A percentile compares a stretch with the other conserved stretches of the same genome.
phyloP scores from a whole-genome alignment of 2,329 filamentous ascomycete genomes.

The Microdochium bolleyi region DNA sequence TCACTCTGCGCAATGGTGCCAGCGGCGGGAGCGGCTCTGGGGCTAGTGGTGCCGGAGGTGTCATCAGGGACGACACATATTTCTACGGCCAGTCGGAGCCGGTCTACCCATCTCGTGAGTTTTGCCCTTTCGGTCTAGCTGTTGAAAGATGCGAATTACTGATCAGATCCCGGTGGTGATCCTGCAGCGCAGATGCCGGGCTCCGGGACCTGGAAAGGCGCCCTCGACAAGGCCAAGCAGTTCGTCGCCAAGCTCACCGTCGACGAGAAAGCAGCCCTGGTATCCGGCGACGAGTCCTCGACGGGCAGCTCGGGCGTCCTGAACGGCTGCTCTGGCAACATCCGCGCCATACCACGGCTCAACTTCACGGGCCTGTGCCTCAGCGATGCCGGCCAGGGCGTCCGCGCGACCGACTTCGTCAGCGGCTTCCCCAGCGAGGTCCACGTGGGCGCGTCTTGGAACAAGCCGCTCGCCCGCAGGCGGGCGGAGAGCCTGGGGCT shows the following conservation, averaged over 20 bases:
- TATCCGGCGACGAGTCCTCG: slow-evolving; percentile 57
- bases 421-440: slow-evolving; percentile 46
- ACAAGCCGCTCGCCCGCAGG: slow-evolving; percentile 41
- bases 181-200: slow-evolving; percentile 44
- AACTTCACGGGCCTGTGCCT: slow-evolving; percentile 34
- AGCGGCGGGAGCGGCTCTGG: slow-evolving; percentile 2
- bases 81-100: slow-evolving; percentile 43
- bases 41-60: slow-evolving; percentile 4
- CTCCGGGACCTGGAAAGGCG: slow-evolving; percentile 57
- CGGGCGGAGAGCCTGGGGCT: slow-evolving; percentile 23
- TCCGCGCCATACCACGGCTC: slow-evolving; percentile 28
- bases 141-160: slow-evolving; percentile 2
- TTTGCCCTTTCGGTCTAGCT: not conserved
- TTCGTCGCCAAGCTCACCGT: slow-evolving; percentile 68
- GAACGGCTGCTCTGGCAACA: slow-evolving; percentile 38
- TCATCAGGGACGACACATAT: slow-evolving; percentile 30
- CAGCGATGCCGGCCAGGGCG: slow-evolving; percentile 23
- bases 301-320: slow-evolving; percentile 20
- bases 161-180: not conserved
- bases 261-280: slow-evolving; percentile 65
- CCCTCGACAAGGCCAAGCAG: slow-evolving; percentile 57
- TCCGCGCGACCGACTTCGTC: slow-evolving; percentile 32
- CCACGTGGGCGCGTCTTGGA: slow-evolving; percentile 55
- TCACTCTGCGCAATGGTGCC: slow-evolving; percentile 14
- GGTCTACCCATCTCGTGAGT: slow-evolving; percentile 43